Evolutionary conservation across 1,139 yeast genomes (phyloP), one percentile per base, ranked within the genome.

Genomic region (Geotrichum klebahnii): DNA sequence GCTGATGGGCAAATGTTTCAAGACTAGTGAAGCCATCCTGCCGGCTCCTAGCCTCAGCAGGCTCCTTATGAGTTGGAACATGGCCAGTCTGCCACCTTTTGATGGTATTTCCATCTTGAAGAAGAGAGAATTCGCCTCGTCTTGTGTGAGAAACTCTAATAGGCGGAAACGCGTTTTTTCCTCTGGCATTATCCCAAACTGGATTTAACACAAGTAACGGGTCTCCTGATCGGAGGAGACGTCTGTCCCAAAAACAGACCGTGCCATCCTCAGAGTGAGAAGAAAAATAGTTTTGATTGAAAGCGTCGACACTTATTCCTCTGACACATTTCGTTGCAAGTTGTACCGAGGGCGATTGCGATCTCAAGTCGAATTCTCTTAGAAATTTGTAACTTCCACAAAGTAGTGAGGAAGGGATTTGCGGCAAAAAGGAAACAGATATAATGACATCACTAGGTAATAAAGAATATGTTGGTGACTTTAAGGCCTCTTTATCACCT

Each of bases 251-350:
- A 12, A 89, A 74, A 0, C 92, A 82, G 52, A 89, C 69, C 0
- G 94, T 79, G 1, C 96, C 96, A 61, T 86, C 94, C 59, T 88
- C 96, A 48, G 88, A 79, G 57, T 78, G 79, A 0, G 95, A 81
- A 35, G 87, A 80, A 65, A 88, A 86, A 57, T 79, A 75, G 65
- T 79, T 75, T 33, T 75, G 76, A 53, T 77, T 74, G 60, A 81
- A 80, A 3, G 85, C 92, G 61, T 87, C 92, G 36, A 83, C 72
- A 8, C 78, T 74, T 41, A 90, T 74, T 10, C 86, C 86, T 57
- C 79, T 73, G 0, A 90, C 81, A 55, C 86, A 79, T 58, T 84
- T 80, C 0, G 94, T 82, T 1, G 90, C 86, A 63, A 84, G 74
- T 63, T 86, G 95, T 61, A 81, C 83, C 0, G 73, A 74, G 0